Base-by-base conservation (phyloP, 805 yeast species). In the Starmerella vaccinii region DNA sequence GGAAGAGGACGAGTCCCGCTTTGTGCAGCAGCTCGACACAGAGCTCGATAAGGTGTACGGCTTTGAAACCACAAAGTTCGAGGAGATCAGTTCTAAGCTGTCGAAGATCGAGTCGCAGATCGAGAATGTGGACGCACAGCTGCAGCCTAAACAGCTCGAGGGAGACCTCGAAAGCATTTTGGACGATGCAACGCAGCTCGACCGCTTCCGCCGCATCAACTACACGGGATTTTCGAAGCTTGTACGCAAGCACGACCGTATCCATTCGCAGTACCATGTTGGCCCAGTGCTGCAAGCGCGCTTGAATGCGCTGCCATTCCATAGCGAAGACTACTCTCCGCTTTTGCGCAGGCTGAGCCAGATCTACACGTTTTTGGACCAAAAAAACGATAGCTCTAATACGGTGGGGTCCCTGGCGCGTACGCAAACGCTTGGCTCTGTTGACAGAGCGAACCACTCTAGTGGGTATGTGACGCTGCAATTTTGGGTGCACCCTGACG, bases 401-500 rank as follows among this genome's bases (percentile, higher is more conserved):
- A 63, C 71, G 30, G 60, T 65, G 50, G 49, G 49, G 10, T 18
- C 50, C 2, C 26, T 37, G 4, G 45, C 58, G 9, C 43, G 51
- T 3, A 65, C 73, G 9, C 63, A 71, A 46, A 63, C 61, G 32
- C 53, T 63, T 52, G 59, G 63, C 24, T 62, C 68, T 12, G 59
- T 64, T 27, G 61, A 57, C 40, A 56, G 60, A 30, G 64, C 62
- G 50, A 37, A 53, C 50, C 66, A 67, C 47, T 59, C 64, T 50
- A 61, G 61, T 72, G 67, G 63, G 24, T 67, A 63, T 56, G 66
- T 71, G 19, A 81, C 86, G 15, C 80, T 82, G 68, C 87, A 85
- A 69, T 90, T 90, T 67, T 90, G 98, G 98, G 76, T 92, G 40
- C 97, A 90, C 65, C 89, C 90, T n/a, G 98, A 92, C 60, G 84